phyloP scores from a whole-genome alignment of 768 basidiomycete genomes.

The Coprinellus aureogranulatus region DNA sequence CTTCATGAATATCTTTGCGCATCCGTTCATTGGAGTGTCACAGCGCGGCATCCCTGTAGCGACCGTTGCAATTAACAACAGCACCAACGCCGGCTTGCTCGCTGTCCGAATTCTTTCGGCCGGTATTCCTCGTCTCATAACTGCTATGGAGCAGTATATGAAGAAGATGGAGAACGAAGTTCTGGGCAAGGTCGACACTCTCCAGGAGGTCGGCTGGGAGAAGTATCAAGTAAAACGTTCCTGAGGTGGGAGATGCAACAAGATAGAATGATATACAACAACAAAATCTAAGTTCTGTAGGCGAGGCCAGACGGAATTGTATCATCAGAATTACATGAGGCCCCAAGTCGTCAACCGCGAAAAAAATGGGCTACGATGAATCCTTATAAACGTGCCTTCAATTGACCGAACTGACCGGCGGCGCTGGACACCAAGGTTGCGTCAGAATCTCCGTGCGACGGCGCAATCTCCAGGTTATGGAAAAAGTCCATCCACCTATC shows the following conservation, averaged over 20 bases:
- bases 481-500: neutral
- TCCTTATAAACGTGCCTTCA: neutral
- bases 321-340: too few relatives aligned
- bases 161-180: constrained; percentile 71
- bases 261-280: too few relatives aligned
- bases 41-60: constrained; percentile 96
- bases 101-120: constrained; percentile 87
- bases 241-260: too few relatives aligned
- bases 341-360: too few relatives aligned
- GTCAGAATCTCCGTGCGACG: neutral
- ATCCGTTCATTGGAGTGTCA: constrained; percentile 6
- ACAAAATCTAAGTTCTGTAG: too few relatives aligned
- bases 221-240: constrained; percentile 53
- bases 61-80: constrained; percentile 95
- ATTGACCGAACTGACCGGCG: too few relatives aligned
- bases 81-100: constrained; percentile 88
- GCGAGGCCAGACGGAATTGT: too few relatives aligned
- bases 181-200: constrained; percentile 66
- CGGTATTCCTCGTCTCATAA: constrained; percentile 62
- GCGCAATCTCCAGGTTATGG: neutral
- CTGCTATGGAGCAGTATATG: constrained; percentile 74
- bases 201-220: constrained; percentile 86
- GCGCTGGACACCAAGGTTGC: neutral
- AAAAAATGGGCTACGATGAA: too few relatives aligned
- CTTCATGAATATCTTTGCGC: constrained; percentile 2